These are phyloP conservation scores for Vanilla planifolia DNA, from an alignment of 106 monocot species.

Conservation along the genomic window DNA sequence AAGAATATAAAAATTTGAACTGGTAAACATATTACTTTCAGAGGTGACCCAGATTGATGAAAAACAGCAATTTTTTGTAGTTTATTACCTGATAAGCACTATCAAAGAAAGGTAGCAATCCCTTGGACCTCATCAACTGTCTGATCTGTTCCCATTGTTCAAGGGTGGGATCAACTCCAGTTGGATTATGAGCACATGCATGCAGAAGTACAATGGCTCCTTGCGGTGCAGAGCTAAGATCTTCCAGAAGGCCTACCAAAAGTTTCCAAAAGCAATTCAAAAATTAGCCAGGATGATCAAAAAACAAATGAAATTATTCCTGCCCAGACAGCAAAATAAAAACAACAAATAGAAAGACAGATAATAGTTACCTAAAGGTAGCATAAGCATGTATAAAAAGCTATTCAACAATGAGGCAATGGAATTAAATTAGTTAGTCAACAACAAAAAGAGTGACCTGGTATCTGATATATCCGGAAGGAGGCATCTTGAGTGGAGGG, in stretches of 20 bases:
- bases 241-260: conserved; percentile 70
- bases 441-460: no score
- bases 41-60: background rate
- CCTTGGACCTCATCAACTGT: conserved; percentile 73
- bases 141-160: conserved; percentile 95
- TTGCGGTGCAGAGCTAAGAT: conserved; percentile 63
- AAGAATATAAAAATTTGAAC: no score
- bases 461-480: no score
- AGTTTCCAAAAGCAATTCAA: background rate
- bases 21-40: no score
- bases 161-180: conserved; percentile 88
- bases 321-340: background rate
- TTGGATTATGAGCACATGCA: conserved; percentile 98
- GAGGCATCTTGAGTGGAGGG: no score
- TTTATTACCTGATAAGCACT: conserved; percentile 90
- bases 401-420: background rate
- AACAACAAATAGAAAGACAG: background rate
- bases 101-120: conserved; percentile 91
- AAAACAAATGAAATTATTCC: background rate
- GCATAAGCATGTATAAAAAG: background rate
- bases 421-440: no score
- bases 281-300: background rate
- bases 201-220: conserved; percentile 89
- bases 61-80: background rate
- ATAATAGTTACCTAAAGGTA: no score